These are phyloP conservation scores for Omphalea diandra DNA, from an alignment of 441 rosid species.

Conservation along the genomic window DNA sequence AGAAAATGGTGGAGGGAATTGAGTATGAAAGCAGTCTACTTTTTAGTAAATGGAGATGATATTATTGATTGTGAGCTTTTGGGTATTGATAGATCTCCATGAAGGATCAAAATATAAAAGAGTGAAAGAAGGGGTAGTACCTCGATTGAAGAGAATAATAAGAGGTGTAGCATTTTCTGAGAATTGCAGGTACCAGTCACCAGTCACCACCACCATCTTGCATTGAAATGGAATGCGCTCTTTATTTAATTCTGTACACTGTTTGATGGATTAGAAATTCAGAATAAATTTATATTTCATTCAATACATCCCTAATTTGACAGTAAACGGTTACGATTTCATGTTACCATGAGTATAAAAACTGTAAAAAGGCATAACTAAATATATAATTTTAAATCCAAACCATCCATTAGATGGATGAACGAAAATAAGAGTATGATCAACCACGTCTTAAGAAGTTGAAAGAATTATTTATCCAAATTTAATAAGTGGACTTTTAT, in stretches of 20 bases:
- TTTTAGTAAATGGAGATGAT: constrained; percentile 24
- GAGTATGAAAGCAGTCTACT: constrained; percentile 16
- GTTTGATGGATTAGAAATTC: too few relatives aligned
- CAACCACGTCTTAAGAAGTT: too few relatives aligned
- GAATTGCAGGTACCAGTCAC: constrained; percentile 36
- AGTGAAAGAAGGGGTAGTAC: constrained; percentile 18
- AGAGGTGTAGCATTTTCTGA: constrained; percentile 52
- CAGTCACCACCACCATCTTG: constrained; percentile 15
- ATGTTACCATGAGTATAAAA: too few relatives aligned
- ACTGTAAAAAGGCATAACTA: too few relatives aligned
- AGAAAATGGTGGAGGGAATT: constrained; percentile 21
- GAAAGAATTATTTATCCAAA: too few relatives aligned
- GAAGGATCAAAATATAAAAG: constrained; percentile 30
- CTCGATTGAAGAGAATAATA: constrained; percentile 52
- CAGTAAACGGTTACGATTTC: too few relatives aligned
- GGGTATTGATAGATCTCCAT: constrained; percentile 37
- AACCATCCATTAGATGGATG: too few relatives aligned
- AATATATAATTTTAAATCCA: too few relatives aligned
- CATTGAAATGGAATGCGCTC: background rate
- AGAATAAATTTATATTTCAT: too few relatives aligned
- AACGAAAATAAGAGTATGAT: too few relatives aligned
- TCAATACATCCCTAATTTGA: too few relatives aligned
- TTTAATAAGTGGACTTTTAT: too few relatives aligned
- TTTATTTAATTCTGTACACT: background rate
- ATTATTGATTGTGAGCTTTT: constrained; percentile 15